Conservation (phyloP, 306 rosid genomes). For the Glycine tomentella region DNA sequence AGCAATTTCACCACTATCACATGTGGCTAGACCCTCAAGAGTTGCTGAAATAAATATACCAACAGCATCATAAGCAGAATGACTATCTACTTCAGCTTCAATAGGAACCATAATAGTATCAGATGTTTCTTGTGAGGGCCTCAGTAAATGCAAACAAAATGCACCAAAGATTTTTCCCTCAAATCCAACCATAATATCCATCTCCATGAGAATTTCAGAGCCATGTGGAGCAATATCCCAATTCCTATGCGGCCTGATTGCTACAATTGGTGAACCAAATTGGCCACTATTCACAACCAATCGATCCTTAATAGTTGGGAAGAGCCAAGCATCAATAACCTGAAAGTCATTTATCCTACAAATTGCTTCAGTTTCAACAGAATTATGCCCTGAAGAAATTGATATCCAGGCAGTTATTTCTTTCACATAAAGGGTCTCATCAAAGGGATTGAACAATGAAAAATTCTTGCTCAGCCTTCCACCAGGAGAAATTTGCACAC, state of each 20-base stretch:
- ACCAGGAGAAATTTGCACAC: slow-evolving; percentile 65
- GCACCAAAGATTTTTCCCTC: slow-evolving; percentile 81
- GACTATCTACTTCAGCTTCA: slow-evolving; percentile 70
- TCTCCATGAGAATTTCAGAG: slow-evolving; percentile 71
- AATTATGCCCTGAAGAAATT: slow-evolving; percentile 65
- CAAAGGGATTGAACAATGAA: slow-evolving; percentile 79
- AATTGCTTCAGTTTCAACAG: slow-evolving; percentile 69
- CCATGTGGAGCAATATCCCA: slow-evolving; percentile 88
- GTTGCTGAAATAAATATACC: slow-evolving; percentile 63
- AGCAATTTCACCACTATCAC: slow-evolving; percentile 56
- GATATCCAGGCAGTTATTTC: slow-evolving; percentile 82
- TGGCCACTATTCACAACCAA: slow-evolving; percentile 69
- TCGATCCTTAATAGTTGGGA: slow-evolving; percentile 65
- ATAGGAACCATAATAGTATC: slow-evolving; percentile 83
- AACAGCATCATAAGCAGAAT: slow-evolving; percentile 44
- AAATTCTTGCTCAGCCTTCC: slow-evolving; percentile 81
- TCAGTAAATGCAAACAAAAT: slow-evolving; percentile 75
- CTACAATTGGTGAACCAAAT: slow-evolving; percentile 65
- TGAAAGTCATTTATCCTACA: slow-evolving; percentile 66
- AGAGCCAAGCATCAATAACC: slow-evolving; percentile 54
- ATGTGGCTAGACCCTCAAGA: slow-evolving; percentile 64
- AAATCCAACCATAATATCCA: slow-evolving; percentile 66
- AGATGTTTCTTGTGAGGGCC: slow-evolving; percentile 71
- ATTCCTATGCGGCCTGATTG: slow-evolving; percentile 73
- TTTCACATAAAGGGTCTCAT: slow-evolving; percentile 75